These are phyloP conservation scores for Amanita rimosa DNA, from an alignment of 768 basidiomycete species.

Conservation along the genomic window DNA sequence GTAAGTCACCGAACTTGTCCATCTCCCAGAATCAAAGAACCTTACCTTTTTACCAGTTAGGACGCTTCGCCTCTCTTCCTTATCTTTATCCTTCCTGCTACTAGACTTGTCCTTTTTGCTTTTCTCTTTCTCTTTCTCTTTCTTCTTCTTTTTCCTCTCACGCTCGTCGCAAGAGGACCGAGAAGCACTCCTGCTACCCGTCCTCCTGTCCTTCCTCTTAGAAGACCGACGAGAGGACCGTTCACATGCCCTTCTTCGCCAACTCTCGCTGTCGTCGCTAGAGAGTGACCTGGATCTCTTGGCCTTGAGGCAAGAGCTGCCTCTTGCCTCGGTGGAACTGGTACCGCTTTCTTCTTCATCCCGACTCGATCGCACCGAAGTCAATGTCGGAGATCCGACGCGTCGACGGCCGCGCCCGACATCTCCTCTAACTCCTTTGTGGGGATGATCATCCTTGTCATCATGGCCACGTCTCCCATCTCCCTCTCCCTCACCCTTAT, in stretches of 20 bases:
- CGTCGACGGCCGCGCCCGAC: constrained; percentile 1
- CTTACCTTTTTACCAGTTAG: no score
- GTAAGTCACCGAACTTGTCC: constrained; percentile 4
- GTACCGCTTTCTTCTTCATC: constrained; percentile 4
- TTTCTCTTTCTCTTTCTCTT: constrained; percentile 3
- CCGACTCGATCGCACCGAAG: neutral
- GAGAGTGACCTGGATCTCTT: constrained; percentile 1
- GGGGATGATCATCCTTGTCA: neutral
- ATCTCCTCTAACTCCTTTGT: neutral
- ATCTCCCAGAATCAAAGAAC: neutral
- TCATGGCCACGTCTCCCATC: neutral
- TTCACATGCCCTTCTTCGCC: neutral
- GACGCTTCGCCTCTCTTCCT: no score
- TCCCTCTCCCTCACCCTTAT: neutral
- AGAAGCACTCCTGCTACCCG: constrained; percentile 6
- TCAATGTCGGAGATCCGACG: neutral
- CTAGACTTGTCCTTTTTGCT: no score
- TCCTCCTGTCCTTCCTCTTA: constrained; percentile 12
- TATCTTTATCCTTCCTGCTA: no score
- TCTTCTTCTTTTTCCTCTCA: constrained; percentile 24
- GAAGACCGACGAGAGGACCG: neutral
- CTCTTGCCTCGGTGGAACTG: neutral
- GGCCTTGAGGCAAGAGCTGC: neutral
- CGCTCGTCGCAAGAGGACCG: constrained; percentile 12
- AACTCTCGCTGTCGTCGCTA: neutral